Base-by-base conservation (phyloP, 768 basidiomycete genomes). In the Gloeostereum incarnatum region DNA sequence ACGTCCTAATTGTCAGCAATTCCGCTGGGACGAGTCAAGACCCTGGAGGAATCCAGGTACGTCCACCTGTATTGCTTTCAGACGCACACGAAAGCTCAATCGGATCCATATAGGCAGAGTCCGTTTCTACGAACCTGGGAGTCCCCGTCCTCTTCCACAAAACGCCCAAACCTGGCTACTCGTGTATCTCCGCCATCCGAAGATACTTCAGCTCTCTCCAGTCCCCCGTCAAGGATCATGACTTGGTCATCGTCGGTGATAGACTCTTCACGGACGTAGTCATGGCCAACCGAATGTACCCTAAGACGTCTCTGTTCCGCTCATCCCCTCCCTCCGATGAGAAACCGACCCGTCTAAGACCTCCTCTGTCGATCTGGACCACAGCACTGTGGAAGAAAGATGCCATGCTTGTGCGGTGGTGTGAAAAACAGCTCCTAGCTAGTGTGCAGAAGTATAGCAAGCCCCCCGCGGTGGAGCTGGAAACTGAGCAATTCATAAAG, bases 1-100 rank as follows among this genome's bases (percentile, higher is more conserved):
- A 89, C 43, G 74, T 99, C 4, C 63, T 99, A 44, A 76, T 98
- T 32, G 93, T 98, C 23, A 90, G 87, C 57, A 99, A 99, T 54
- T 92, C 93, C n/a, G 90, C 90, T 0, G 93, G 94, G 1, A 85
- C 88, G 18, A 70, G 65, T 40, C 68, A 78, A 40, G 88, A 89
- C 45, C 65, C 80, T 0, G 84, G 81, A 14, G 77, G 77, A 10
- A 72, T 97, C 31, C 86, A 92, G 59, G 93, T n/a, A n/a, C n/a
- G n/a, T n/a, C n/a, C n/a, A n/a, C 25, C 43, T 16, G 30, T n/a
- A n/a, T n/a, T n/a, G n/a, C n/a, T n/a, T n/a, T n/a, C n/a, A n/a
- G n/a, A n/a, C n/a, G n/a, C n/a, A n/a, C 13, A 9, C 13, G n/a
- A 31, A 32, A 31, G 0, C n/a, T 33, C 9, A 22, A 33, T n/a